Evolutionary conservation across 306 rosid species (phyloP).

Genomic region (Citrullus amarus): DNA sequence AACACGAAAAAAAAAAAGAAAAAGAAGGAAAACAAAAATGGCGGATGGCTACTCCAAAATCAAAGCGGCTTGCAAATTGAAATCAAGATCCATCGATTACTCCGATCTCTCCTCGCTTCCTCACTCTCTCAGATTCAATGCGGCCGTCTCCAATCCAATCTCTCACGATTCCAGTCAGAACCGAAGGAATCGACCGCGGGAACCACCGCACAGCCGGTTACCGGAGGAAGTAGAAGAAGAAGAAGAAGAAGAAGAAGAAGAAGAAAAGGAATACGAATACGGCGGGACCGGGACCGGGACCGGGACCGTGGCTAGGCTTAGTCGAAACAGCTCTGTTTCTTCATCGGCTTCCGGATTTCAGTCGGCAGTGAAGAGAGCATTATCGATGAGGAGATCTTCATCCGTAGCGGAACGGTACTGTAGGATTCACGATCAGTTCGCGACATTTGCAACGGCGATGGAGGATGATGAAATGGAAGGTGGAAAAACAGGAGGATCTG

Average conservation of each 20-base stretch:
- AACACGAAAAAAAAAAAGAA: not conserved
- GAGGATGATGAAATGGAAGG: slow-evolving; percentile 10
- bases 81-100: slow-evolving; percentile 48
- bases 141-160: not conserved
- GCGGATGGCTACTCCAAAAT: slow-evolving; percentile 36
- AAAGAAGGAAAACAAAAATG: not conserved
- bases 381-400: slow-evolving; percentile 68
- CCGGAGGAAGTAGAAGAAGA: slow-evolving; percentile 5
- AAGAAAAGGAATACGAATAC: not conserved
- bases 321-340: slow-evolving; percentile 31
- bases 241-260: not conserved
- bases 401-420: slow-evolving; percentile 64
- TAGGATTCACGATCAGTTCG: slow-evolving; percentile 60
- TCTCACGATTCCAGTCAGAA: not conserved
- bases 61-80: slow-evolving; percentile 9
- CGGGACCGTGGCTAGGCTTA: slow-evolving; percentile 16
- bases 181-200: not conserved
- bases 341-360: slow-evolving; percentile 31
- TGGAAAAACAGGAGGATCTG: slow-evolving; percentile 10
- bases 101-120: slow-evolving; percentile 25
- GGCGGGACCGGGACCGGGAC: too few species aligned
- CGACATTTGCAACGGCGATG: slow-evolving; percentile 19
- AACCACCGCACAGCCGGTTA: not conserved
- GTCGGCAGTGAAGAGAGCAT: slow-evolving; percentile 38
- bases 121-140: not conserved